A percentile compares a stretch with the other conserved stretches of the same genome.
phyloP scores from a whole-genome alignment of 1,284 basidiomycete genomes.

The Cutaneotrichosporon cavernicola region DNA sequence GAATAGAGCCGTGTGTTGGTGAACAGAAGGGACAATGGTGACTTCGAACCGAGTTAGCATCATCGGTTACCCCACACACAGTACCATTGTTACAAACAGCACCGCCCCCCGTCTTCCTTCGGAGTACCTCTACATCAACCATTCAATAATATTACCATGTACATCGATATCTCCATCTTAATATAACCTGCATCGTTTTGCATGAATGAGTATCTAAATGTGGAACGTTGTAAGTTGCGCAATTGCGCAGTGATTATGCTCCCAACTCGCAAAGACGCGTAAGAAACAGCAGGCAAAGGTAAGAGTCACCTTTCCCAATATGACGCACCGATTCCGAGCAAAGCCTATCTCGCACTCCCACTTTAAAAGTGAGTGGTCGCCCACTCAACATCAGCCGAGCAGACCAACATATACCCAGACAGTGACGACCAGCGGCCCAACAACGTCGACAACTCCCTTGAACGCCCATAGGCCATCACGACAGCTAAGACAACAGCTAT shows the following conservation, averaged over 20 bases:
- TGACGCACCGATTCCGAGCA: neutral
- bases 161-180: too few species aligned
- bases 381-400: neutral
- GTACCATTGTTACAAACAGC: too few species aligned
- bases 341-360: neutral
- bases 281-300: too few species aligned
- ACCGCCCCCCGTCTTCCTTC: too few species aligned
- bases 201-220: neutral
- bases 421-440: neutral
- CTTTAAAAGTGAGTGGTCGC: neutral
- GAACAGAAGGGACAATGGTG: neutral
- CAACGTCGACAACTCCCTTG: neutral
- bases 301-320: neutral
- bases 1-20: neutral
- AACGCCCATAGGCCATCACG: neutral
- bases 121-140: too few species aligned
- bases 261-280: too few species aligned
- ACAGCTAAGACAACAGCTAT: slow-evolving; percentile 7
- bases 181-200: neutral
- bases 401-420: neutral
- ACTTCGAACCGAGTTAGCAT: neutral
- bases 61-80: neutral
- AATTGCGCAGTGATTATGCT: neutral
- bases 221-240: neutral
- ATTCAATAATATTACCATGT: too few species aligned